Evolutionary conservation across 1,284 basidiomycete genomes (phyloP).

Genomic region (Pseudomicrostroma phylloplanum): DNA sequence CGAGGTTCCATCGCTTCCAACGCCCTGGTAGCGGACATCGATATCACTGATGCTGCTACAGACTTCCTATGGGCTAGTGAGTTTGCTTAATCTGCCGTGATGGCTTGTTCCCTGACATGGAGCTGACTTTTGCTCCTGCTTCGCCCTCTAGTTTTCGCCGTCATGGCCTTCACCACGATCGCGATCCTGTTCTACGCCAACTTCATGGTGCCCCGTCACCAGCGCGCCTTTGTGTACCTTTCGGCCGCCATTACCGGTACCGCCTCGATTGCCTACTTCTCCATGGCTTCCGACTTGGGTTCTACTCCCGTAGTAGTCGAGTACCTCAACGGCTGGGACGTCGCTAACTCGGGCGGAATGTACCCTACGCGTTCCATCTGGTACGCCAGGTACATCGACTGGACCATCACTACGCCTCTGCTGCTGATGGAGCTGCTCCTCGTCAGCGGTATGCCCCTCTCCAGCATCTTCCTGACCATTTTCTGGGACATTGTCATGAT

Average conservation of each 20-base stretch:
- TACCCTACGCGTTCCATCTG: constrained; percentile 57
- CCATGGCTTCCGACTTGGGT: constrained; percentile 62
- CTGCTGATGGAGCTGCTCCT: constrained; percentile 58
- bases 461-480: constrained; percentile 57
- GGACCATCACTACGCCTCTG: constrained; percentile 58
- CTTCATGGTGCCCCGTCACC: constrained; percentile 27
- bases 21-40: constrained; percentile 28
- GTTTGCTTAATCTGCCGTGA: neutral
- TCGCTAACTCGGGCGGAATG: constrained; percentile 14
- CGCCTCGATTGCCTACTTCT: constrained; percentile 54
- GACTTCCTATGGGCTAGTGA: constrained; percentile 54
- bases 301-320: constrained; percentile 56
- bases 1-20: constrained; percentile 31
- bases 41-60: constrained; percentile 45
- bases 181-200: constrained; percentile 33
- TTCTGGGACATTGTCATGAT: constrained; percentile 58
- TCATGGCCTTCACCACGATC: constrained; percentile 45
- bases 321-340: constrained; percentile 51
- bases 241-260: constrained; percentile 53
- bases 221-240: constrained; percentile 56
- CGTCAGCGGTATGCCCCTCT: constrained; percentile 57
- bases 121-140: neutral
- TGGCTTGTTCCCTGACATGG: neutral
- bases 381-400: constrained; percentile 52
- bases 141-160: constrained; percentile 30